Evolutionary conservation across 768 basidiomycete species (phyloP), one percentile per base, ranked within the genome.

Genomic region (Suillus subaureus): DNA sequence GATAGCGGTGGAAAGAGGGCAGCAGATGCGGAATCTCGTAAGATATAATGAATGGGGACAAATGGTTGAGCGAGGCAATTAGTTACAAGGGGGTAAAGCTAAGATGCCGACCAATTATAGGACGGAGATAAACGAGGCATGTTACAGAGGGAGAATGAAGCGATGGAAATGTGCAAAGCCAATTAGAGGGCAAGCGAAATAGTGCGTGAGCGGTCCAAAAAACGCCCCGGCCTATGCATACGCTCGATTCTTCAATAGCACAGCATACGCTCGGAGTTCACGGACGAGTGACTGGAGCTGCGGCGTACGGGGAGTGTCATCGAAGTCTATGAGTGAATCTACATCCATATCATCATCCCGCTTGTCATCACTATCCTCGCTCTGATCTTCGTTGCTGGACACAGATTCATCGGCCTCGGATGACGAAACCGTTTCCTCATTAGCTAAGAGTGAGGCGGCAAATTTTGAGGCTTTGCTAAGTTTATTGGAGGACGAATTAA

Each of bases 261-360:
- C 78, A 15, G 88, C 88, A 71, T 89, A 92, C 35, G 87, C 85
- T 57, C 80, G 80, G 67, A 93, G 72, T 28, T 79, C 80, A 61
- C 81, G 81, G 33, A 88, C 85, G 60, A 93, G 77, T 13, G 70
- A 73, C 69, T 72, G 78, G 40, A 86, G 67, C 56, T 85, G 79
- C 62, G 64, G 70, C 65, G 67, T 70, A 43, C 74, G 73, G 0
- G 80, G 72, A 37, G 54, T 55, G 45, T 55, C 58, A 55, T 63
- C 63, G 61, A 40, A 49, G 51, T 40, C 18, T 54, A 63, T 6
- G 33, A 13, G 43, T 13, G 47, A 39, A 39, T 71, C 69, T 58
- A 63, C 60, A 6, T 66, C 69, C 15, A 64, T 67, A 21, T 69
- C 72, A 39, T 73, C 72, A 52, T 28, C 51, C 15, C 26, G 26